Conservation (phyloP, 176 grass and related monocot genomes). For the Dactylis glomerata region DNA sequence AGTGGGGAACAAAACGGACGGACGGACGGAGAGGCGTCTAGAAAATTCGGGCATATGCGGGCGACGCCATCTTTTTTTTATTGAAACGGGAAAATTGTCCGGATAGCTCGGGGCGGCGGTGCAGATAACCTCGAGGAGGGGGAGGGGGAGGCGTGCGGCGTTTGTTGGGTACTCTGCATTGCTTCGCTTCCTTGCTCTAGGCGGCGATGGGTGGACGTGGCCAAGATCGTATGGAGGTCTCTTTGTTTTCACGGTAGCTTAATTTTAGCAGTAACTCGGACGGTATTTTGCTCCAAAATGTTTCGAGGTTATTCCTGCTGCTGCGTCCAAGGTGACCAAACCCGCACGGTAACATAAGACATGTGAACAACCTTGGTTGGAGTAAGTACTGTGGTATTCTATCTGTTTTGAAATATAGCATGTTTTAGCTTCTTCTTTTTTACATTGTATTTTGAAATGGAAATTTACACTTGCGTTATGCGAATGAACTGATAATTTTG, state of each 20-base stretch:
- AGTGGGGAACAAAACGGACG: not conserved
- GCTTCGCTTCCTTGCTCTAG: not conserved
- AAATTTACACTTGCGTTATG: no score
- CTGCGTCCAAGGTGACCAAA: not conserved
- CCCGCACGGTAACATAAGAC: not conserved
- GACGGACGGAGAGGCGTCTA: not conserved
- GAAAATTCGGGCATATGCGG: constrained; percentile 30
- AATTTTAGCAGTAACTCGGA: no score
- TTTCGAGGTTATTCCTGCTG: not conserved
- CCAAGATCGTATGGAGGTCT: not conserved
- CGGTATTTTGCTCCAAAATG: not conserved
- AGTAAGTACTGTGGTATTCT: no score
- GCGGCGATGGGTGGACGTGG: no score
- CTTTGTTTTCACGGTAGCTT: not conserved
- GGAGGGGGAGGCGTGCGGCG: not conserved
- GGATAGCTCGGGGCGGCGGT: not conserved
- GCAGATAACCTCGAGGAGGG: not conserved
- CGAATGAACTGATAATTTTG: no score
- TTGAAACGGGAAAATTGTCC: not conserved
- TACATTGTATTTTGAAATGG: no score
- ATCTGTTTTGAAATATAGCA: no score
- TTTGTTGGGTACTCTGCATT: not conserved
- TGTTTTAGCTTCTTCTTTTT: no score
- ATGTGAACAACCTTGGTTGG: no score
- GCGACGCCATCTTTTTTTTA: not conserved